These are phyloP conservation scores for Sechiopsis laciniata DNA, from an alignment of 306 rosid species.

Conservation along the genomic window DNA sequence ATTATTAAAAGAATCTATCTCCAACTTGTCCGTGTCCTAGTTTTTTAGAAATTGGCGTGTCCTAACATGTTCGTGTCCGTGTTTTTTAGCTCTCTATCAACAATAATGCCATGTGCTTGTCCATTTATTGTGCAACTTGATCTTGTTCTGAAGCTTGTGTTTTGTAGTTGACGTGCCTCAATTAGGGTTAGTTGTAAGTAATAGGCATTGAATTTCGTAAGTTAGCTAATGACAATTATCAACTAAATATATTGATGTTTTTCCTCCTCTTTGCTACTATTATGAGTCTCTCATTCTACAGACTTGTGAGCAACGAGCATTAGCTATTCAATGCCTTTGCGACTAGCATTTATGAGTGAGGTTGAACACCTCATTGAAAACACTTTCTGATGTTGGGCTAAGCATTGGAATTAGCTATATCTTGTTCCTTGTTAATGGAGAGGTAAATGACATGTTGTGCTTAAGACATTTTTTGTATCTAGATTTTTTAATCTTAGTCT, in stretches of 20 bases:
- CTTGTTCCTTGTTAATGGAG: constrained; percentile 8
- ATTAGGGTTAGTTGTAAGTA: neutral
- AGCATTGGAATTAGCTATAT: neutral
- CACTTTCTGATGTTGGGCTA: neutral
- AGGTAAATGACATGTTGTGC: neutral
- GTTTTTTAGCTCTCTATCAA: neutral
- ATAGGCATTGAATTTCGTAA: neutral
- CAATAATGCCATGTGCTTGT: neutral
- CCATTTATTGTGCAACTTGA: constrained; percentile 5
- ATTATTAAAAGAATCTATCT: too few relatives aligned
- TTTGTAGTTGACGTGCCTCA: constrained; percentile 9
- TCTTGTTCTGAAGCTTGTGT: neutral
- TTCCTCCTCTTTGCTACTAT: neutral
- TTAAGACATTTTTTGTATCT: neutral
- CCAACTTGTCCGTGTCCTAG: too few relatives aligned
- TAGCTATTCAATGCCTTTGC: too few relatives aligned
- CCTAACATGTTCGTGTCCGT: too few relatives aligned
- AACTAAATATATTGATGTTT: neutral
- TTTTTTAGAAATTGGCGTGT: too few relatives aligned
- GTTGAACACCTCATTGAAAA: neutral
- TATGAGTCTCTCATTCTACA: neutral
- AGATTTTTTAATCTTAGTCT: neutral
- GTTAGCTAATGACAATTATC: neutral
- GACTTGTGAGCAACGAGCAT: neutral
- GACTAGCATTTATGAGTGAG: too few relatives aligned